phyloP scores from a whole-genome alignment of 2,329 filamentous ascomycete genomes.

The Rhynchosporium agropyri region DNA sequence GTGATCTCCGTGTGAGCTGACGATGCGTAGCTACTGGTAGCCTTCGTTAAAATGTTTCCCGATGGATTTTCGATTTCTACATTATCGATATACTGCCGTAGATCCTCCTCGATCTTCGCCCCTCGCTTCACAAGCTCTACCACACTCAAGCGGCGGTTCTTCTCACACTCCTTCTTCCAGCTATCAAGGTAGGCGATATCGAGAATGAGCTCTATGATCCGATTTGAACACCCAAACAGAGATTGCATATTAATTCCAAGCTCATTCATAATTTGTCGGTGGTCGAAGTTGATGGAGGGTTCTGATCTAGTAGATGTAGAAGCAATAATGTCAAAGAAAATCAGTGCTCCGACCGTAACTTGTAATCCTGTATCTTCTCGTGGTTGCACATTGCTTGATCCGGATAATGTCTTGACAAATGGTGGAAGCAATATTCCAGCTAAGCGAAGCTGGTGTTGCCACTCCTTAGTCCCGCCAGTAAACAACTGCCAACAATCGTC shows the following conservation, averaged over 20 bases:
- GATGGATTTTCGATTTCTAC: background rate
- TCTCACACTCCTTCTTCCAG: slow-evolving; percentile 59
- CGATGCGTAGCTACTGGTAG: background rate
- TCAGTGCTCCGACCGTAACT: too few species aligned
- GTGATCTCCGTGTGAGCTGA: background rate
- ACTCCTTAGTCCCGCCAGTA: too few species aligned
- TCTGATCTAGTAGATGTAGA: too few species aligned
- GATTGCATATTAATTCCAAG: slow-evolving; percentile 47
- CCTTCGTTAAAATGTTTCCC: background rate
- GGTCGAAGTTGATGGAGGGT: slow-evolving; percentile 31
- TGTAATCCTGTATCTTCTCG: too few species aligned
- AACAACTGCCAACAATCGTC: too few species aligned
- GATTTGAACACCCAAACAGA: slow-evolving; percentile 58
- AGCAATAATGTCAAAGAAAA: too few species aligned
- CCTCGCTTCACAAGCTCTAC: slow-evolving; percentile 49
- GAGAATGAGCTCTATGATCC: slow-evolving; percentile 54
- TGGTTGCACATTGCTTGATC: too few species aligned
- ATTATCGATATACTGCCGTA: slow-evolving; percentile 16
- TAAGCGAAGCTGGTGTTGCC: too few species aligned
- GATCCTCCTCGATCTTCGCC: slow-evolving; percentile 41
- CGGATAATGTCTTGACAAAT: too few species aligned
- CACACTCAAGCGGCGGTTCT: slow-evolving; percentile 37
- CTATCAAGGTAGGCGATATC: slow-evolving; percentile 55
- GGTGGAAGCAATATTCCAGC: too few species aligned
- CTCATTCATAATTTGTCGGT: slow-evolving; percentile 36